Evolutionary conservation across 2,329 filamentous ascomycete genomes (phyloP), one percentile per base, ranked within the genome.

Genomic region (Claviceps lovelessii): DNA sequence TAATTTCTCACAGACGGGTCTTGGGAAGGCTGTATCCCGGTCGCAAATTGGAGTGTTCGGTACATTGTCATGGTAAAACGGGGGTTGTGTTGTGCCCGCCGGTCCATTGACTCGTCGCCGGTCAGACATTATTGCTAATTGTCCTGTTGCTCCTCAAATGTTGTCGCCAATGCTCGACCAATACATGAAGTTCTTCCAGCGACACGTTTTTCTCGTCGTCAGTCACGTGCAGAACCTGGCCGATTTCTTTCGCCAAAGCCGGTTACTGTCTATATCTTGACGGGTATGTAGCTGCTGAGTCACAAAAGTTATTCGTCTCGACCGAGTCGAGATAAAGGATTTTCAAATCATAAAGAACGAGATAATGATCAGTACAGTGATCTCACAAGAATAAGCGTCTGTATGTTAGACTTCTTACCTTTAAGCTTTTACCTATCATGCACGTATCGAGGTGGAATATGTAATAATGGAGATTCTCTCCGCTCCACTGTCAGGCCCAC

Each of bases 41-140:
- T 74, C 55, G 80, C 76, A 66, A 88, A 79, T 55, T 72, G 69
- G 58, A 82, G 77, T 59, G 71, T 45, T 15, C 15, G 69, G 61
- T 49, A 72, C 69, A 29, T 71, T 68, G 13, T 75, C 70, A 60
- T 81, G 78, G 65, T 84, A 96, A 4, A 89, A 72, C 1, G 90
- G 88, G 17, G 89, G 80, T 39, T 78, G 72, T 9, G 90, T 97
- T 33, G 81, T 80, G 53, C 88, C 87, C 45, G 83, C 76, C 7
- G 93, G 93, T 5, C 89, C 89, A 71, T 97, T 97, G 61, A 95
- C 83, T 63, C 93, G 83, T 72, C 91, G 84, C 69, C 90, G 82
- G 68, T 98, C 93, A 55, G 85, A 76, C 86, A 90, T 90, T 33
- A 11, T 56, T 31, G 41, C n/a, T 35, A 37, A 7, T 7, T 8